Percentiles rank a stretch among this genome's conserved stretches.
These are phyloP conservation scores for Tinospora cordifolia DNA, from an alignment of 164 flowering plant genomes.

Conservation along the genomic window DNA sequence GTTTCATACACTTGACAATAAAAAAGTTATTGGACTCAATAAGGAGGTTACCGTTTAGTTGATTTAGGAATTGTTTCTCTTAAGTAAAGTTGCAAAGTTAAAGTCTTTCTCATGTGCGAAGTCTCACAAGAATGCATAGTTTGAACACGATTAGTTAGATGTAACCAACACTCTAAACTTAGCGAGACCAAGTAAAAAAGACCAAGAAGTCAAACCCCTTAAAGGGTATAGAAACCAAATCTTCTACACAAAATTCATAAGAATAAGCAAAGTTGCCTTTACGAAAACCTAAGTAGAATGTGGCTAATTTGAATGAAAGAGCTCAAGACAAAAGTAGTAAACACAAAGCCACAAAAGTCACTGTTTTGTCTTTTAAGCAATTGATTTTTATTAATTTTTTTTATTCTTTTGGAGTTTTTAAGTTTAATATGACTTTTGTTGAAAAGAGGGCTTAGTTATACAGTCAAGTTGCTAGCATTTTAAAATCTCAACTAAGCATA, in stretches of 20 bases:
- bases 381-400: neutral
- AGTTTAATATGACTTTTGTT: neutral
- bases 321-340: neutral
- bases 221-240: neutral
- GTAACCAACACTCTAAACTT: no score
- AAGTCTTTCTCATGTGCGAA: no score
- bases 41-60: no score
- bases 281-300: neutral
- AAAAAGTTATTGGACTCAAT: neutral
- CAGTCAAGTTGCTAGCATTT: no score
- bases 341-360: neutral
- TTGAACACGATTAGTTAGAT: no score
- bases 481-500: no score
- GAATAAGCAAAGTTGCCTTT: neutral
- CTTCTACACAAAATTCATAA: neutral
- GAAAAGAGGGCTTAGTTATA: neutral
- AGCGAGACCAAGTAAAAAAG: neutral
- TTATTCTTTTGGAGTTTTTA: neutral
- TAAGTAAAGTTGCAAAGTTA: no score
- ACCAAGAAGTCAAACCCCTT: neutral
- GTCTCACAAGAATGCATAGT: no score
- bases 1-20: neutral
- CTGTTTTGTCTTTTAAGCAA: neutral
- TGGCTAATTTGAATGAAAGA: neutral
- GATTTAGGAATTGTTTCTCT: no score